Conservation (phyloP, 306 rosid species). For the Glycyrrhiza uralensis region DNA sequence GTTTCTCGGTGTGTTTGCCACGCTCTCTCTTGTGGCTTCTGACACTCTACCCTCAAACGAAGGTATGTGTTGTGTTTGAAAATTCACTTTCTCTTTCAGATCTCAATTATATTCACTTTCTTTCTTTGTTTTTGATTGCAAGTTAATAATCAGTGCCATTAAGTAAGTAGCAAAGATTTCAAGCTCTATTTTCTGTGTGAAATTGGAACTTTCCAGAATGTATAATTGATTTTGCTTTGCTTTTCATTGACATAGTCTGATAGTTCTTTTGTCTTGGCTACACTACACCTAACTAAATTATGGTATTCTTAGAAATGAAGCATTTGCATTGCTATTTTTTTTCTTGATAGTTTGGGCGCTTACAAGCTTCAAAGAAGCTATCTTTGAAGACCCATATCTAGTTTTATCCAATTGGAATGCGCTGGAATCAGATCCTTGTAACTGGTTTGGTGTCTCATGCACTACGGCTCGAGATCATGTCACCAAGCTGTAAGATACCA, state of each 20-base stretch:
- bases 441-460: conserved; percentile 77
- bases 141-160: background rate
- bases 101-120: conserved; percentile 37
- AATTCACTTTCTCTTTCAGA: conserved; percentile 37
- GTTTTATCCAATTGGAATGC: conserved; percentile 72
- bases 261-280: too few species aligned
- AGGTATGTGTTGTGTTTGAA: conserved; percentile 41
- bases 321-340: conserved; percentile 9
- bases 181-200: background rate
- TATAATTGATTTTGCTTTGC: background rate
- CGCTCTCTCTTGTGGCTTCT: conserved; percentile 45
- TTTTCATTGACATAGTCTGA: too few species aligned
- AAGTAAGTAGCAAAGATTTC: background rate
- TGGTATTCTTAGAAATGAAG: conserved; percentile 13
- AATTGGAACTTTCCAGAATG: conserved; percentile 3
- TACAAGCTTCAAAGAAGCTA: conserved; percentile 59
- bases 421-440: conserved; percentile 74
- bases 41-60: conserved; percentile 53
- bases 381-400: conserved; percentile 73
- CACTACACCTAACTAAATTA: too few species aligned
- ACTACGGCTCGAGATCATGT: conserved; percentile 60
- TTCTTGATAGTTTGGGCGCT: conserved; percentile 66
- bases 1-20: conserved; percentile 45
- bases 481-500: conserved; percentile 64
- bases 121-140: background rate